Base-by-base conservation (phyloP, 371 early-diverging fungal species). In the Lichtheimia hyalospora region DNA sequence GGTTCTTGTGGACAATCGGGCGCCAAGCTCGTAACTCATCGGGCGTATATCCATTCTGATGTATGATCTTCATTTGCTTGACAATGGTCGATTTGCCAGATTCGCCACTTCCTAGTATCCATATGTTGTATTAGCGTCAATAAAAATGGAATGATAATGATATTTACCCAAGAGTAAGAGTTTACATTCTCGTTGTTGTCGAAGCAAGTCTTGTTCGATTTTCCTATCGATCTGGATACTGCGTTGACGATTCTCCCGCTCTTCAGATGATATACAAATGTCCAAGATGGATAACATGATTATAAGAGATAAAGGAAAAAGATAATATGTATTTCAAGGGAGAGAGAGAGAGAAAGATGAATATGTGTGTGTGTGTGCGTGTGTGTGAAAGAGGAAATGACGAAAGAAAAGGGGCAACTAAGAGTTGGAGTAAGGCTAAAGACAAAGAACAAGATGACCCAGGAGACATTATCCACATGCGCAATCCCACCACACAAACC, bases 61-160 rank as follows among this genome's bases (percentile, higher is more conserved):
- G 91, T 64, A 94, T 90, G 62, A 94, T 86, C 66, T 90, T 90
- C 90, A 93, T 91, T 71, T 93, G 92, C 61, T 93, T 93, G 39
- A 91, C 86, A 63, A 93, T 87, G 48, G 93, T 93, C 42, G 88
- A 87, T 68, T 92, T 92, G 53, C 93, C 93, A 21, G 90, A 90
- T 70, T 92, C 93, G 58, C 91, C 92, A 64, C 87, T 87, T 34
- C 92, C 88, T 82, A 57, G 34, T 34, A 2, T 8, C 1, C 34
- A 34, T 8, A 4, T 2, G 10, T 34, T 8, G 34, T 34, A n/a
- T n/a, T n/a, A 39, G 57, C 3, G 25, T 24, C 16, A 52, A 16
- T 27, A 52, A 15, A 34, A 0, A 14, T 57, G 13, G 16, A 13
- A 14, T 34, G 39, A 20, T 34, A 24, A 3, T 40, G 52, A 49